Conservation (phyloP, 192 early-diverging fungal genomes). For the Ambispora gerdemannii region DNA sequence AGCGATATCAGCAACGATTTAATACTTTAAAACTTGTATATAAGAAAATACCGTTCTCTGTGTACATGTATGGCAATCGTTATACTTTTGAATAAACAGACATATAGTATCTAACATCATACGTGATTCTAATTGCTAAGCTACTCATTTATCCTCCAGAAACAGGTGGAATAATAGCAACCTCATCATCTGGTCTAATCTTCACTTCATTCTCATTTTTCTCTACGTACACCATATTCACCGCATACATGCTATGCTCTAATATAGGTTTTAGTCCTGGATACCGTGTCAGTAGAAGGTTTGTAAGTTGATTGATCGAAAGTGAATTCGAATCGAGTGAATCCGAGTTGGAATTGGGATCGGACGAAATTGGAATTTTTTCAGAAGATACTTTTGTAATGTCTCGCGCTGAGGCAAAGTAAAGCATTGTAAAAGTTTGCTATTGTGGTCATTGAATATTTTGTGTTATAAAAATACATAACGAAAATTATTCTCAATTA, state of each 20-base stretch:
- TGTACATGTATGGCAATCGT: no score
- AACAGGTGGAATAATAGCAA: constrained; percentile 65
- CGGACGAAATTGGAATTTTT: constrained; percentile 36
- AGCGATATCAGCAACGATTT: no score
- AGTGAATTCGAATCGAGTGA: constrained; percentile 11
- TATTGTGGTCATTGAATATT: no score
- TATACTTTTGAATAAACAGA: no score
- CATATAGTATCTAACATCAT: no score
- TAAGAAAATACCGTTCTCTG: no score
- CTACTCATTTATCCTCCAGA: constrained; percentile 62
- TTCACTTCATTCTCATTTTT: constrained; percentile 38
- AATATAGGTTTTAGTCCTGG: constrained; percentile 39
- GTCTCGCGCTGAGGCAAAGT: constrained; percentile 59
- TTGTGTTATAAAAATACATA: no score
- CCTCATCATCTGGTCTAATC: constrained; percentile 54
- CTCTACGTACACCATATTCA: constrained; percentile 65
- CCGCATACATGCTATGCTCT: constrained; percentile 50
- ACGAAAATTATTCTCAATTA: no score
- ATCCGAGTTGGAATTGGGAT: constrained; percentile 25
- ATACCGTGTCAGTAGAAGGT: constrained; percentile 31
- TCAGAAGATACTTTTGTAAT: constrained; percentile 44
- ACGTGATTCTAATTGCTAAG: no score
- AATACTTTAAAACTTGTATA: no score
- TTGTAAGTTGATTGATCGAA: constrained; percentile 17
- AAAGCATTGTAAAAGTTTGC: constrained; percentile 52